These are phyloP conservation scores for Fragosphaeria purpurea DNA, from an alignment of 2,329 filamentous ascomycete genomes.

Conservation along the genomic window DNA sequence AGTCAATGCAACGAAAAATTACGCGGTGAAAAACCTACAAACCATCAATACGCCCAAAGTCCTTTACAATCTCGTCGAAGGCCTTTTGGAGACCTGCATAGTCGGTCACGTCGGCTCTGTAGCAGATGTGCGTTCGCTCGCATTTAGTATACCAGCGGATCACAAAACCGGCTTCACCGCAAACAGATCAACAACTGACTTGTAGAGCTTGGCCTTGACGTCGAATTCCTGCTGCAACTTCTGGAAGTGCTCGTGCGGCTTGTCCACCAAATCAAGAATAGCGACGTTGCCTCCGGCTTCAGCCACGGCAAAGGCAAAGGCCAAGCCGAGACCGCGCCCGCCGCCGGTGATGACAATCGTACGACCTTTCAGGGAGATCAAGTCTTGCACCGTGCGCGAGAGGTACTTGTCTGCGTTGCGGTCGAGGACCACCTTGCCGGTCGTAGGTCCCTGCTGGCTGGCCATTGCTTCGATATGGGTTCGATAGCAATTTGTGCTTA, in stretches of 20 bases:
- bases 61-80: neutral
- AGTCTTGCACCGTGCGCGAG: neutral
- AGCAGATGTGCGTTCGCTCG: too few species aligned
- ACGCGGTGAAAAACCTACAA: neutral
- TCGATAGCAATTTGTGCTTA: too few species aligned
- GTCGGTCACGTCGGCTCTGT: neutral
- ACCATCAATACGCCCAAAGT: neutral
- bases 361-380: slow-evolving; percentile 1
- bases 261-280: neutral
- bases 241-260: slow-evolving; percentile 4
- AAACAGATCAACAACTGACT: neutral
- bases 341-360: slow-evolving; percentile 36
- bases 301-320: slow-evolving; percentile 3
- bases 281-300: slow-evolving; percentile 6
- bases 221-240: neutral
- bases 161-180: too few species aligned
- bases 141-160: too few species aligned
- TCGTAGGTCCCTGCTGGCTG: neutral
- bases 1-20: too few species aligned
- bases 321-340: slow-evolving; percentile 3
- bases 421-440: neutral
- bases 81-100: neutral
- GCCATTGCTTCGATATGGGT: too few species aligned
- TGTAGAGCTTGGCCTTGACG: slow-evolving; percentile 6
- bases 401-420: slow-evolving; percentile 15